These are phyloP conservation scores for Cantharellus cinnabarinus DNA, from an alignment of 768 basidiomycete genomes.

Conservation along the genomic window DNA sequence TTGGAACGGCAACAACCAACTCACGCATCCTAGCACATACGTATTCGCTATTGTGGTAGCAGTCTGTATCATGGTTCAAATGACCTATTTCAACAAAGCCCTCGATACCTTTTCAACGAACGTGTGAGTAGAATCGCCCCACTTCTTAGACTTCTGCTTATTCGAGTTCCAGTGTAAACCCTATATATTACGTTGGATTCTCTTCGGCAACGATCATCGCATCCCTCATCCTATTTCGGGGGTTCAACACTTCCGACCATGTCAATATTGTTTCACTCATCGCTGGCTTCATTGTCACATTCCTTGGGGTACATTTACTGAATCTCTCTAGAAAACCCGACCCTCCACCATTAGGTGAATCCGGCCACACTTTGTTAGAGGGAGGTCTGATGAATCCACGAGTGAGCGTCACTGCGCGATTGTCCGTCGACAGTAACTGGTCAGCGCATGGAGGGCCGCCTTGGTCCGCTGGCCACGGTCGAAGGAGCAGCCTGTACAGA, in stretches of 20 bases:
- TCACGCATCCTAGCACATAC: conserved; percentile 89
- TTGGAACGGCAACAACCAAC: conserved; percentile 81
- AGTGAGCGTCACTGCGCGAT: conserved; percentile 57
- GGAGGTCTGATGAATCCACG: conserved; percentile 55
- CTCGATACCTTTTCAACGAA: conserved; percentile 94
- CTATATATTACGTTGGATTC: conserved; percentile 95
- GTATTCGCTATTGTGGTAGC: conserved; percentile 71
- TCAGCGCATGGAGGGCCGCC: neutral
- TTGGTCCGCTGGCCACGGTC: conserved; percentile 30
- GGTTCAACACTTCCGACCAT: conserved; percentile 75
- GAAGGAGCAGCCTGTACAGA: conserved; percentile 45
- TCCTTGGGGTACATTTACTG: conserved; percentile 90
- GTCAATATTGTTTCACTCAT: conserved; percentile 73
- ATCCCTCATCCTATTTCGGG: conserved; percentile 91
- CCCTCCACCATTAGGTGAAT: conserved; percentile 19
- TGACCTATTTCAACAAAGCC: conserved; percentile 98
- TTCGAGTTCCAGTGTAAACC: conserved; percentile 52
- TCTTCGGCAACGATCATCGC: conserved; percentile 84
- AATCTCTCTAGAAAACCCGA: conserved; percentile 44
- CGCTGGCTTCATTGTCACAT: conserved; percentile 78
- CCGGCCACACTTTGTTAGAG: conserved; percentile 35
- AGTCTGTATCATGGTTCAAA: conserved; percentile 74
- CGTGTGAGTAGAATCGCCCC: conserved; percentile 39
- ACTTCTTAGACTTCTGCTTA: neutral
- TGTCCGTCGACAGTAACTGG: conserved; percentile 43